phyloP scores from a whole-genome alignment of 1,284 basidiomycete genomes.

The Trametes pubescens region DNA sequence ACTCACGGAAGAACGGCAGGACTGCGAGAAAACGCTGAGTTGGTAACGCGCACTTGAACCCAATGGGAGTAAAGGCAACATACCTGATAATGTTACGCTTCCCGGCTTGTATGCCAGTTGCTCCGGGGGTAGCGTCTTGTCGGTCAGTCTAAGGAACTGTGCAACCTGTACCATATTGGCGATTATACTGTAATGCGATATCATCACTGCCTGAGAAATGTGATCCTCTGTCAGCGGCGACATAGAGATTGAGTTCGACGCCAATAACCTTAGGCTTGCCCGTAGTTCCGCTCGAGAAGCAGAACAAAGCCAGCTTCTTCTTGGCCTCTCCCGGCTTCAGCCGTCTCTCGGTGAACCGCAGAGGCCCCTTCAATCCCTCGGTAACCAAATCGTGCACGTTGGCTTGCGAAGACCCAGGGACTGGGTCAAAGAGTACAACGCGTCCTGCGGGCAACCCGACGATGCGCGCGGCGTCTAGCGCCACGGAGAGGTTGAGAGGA shows the following conservation, averaged over 20 bases:
- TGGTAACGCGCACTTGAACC: not conserved
- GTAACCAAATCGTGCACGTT: conserved; percentile 49
- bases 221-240: not conserved
- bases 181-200: conserved; percentile 63
- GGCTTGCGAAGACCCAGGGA: conserved; percentile 1
- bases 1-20: conserved; percentile 41
- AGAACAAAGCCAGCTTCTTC: conserved; percentile 71
- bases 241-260: conserved; percentile 55
- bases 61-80: not conserved
- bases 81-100: conserved; percentile 11
- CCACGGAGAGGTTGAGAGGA: conserved; percentile 54
- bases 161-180: conserved; percentile 23
- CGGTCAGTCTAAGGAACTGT: conserved; percentile 7
- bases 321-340: conserved; percentile 65
- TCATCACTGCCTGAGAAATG: conserved; percentile 63
- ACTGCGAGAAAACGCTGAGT: conserved; percentile 20
- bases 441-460: conserved; percentile 57
- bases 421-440: conserved; percentile 58
- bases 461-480: conserved; percentile 55
- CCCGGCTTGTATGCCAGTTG: conserved; percentile 13
- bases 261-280: conserved; percentile 65
- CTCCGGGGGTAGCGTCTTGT: conserved; percentile 9
- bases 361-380: conserved; percentile 49
- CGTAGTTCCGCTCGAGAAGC: conserved; percentile 84
- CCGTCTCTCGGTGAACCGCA: conserved; percentile 51